Conservation (phyloP, 257 asterid genomes). For the Henckelia pumila region DNA sequence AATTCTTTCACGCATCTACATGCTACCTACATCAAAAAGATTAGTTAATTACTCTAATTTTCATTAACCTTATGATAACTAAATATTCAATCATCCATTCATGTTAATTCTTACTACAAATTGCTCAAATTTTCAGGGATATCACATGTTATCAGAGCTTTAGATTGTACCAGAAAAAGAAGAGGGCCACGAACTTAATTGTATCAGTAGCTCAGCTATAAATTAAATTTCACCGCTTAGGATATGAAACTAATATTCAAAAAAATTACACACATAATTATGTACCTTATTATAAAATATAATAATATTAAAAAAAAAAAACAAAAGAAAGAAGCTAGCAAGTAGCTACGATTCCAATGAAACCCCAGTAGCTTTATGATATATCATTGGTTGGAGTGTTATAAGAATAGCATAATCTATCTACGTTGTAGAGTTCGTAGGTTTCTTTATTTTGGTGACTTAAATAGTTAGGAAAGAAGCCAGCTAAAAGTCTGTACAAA, state of each 20-base stretch:
- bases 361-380: not conserved
- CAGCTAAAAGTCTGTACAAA: not conserved
- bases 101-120: not conserved
- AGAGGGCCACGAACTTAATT: not conserved
- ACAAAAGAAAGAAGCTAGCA: not conserved
- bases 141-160: too few relatives aligned
- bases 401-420: not conserved
- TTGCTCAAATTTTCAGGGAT: not conserved
- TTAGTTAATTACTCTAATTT: not conserved
- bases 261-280: too few relatives aligned
- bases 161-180: not conserved
- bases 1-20: too few relatives aligned
- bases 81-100: not conserved
- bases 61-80: not conserved
- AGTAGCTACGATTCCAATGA: not conserved
- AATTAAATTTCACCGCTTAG: too few relatives aligned
- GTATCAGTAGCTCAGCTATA: too few relatives aligned
- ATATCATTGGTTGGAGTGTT: not conserved
- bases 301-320: too few relatives aligned
- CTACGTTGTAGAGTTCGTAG: not conserved
- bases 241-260: too few relatives aligned
- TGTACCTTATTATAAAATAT: too few relatives aligned
- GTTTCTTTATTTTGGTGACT: not conserved
- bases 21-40: too few relatives aligned
- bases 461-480: not conserved